These are phyloP conservation scores for Colletotrichum filicis DNA, from an alignment of 2,329 filamentous ascomycete species.

Conservation along the genomic window DNA sequence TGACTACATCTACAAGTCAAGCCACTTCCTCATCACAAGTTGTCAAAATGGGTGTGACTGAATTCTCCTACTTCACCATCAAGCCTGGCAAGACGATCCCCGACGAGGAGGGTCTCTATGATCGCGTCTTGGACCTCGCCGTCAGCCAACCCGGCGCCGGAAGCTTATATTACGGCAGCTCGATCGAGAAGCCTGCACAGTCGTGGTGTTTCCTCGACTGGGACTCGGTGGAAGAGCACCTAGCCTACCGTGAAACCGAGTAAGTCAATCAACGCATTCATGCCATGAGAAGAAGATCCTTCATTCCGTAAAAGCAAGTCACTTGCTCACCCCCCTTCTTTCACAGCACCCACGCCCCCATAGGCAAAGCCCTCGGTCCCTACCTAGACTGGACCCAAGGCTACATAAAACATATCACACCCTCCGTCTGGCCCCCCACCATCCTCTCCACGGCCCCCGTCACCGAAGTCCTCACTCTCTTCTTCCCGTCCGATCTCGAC, in stretches of 20 bases:
- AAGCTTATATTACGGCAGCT: conserved; percentile 38
- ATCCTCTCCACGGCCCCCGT: conserved; percentile 11
- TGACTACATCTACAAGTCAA: not conserved
- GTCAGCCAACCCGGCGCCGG: conserved; percentile 38
- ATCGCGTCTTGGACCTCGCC: conserved; percentile 35
- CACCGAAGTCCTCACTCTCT: conserved; percentile 30
- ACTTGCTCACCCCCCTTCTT: too few relatives aligned
- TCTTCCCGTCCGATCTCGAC: conserved; percentile 31
- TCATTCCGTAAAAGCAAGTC: accelerated
- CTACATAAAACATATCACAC: conserved; percentile 56
- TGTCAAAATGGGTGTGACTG: conserved; percentile 34
- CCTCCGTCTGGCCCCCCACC: conserved; percentile 24
- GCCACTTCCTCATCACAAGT: not conserved
- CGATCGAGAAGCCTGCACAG: conserved; percentile 40
- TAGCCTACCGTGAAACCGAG: conserved; percentile 36
- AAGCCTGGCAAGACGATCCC: conserved; percentile 36
- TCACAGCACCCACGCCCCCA: not conserved
- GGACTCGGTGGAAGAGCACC: conserved; percentile 38
- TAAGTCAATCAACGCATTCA: conserved; percentile 5
- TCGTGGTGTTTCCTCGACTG: conserved; percentile 42
- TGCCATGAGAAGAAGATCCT: not conserved
- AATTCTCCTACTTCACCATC: conserved; percentile 38
- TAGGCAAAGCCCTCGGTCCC: not conserved
- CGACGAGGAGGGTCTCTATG: conserved; percentile 33
- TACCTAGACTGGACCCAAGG: not conserved